Evolutionary conservation across 75 land plant species (phyloP), one percentile per base, ranked within the genome.

Genomic region (Isoetes taiwanensis): DNA sequence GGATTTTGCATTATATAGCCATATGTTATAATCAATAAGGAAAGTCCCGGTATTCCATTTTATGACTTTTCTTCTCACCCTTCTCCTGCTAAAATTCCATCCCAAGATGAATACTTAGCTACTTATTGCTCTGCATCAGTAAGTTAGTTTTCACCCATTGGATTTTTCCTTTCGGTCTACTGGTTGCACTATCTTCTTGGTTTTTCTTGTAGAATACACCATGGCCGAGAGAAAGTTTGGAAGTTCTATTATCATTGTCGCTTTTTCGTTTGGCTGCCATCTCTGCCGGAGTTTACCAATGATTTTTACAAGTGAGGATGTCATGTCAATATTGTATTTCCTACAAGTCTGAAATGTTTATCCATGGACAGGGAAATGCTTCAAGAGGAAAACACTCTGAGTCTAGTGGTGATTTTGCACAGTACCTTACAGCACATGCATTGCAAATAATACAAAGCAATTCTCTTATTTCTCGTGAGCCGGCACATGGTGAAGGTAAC

Each of bases 361-460:
- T n/a, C n/a, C n/a, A n/a, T n/a, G n/a, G n/a, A 29, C 61, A 93
- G 98, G 98, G 98, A 10, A 93, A 87, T 84, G 95, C 98, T 23
- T 83, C 98, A 28, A 89, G 89, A 52, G 95, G 94, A 42, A 69
- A 80, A 58, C 80, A 79, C 28, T 84, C 90, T 9, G 72, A 63
- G 33, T 24, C 58, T 64, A 54, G 84, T 31, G 95, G 80, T n/a
- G 63, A 61, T 1, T 25, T 61, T 25, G 79, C 78, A 39, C 71
- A 55, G 28, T 64, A 41, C 60, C 58, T 93, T 21, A 58, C 83
- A 41, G 80, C 72, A 32, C 21, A 35, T 56, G 98, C 89, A 43
- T 75, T 77, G 73, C 57, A 58, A 27, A 59, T 81, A 56, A 75
- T 84, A 41, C 61, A 62, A 37, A 39, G 42, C 4, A 31, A 68